These are phyloP conservation scores for Apiospora koreana DNA, from an alignment of 2,329 filamentous ascomycete species.

Conservation along the genomic window DNA sequence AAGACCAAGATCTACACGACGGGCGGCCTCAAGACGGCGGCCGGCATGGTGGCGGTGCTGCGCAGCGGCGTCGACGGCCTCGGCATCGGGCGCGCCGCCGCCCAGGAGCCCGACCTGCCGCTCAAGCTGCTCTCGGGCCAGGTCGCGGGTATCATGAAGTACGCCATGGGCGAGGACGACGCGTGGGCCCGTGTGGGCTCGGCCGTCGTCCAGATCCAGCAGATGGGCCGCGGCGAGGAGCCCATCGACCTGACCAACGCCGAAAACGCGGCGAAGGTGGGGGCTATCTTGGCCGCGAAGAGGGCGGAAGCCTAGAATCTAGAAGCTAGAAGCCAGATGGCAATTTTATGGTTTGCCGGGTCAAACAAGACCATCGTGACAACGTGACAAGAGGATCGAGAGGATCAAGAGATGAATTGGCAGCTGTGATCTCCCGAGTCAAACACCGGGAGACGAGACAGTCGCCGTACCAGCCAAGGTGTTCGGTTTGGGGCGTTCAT, in stretches of 20 bases:
- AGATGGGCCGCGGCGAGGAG: constrained; percentile 24
- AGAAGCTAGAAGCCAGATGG: too few species aligned
- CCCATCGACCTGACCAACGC: constrained; percentile 41
- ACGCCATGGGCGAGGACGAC: constrained; percentile 47
- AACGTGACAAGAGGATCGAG: not conserved
- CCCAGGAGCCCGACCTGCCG: constrained; percentile 48
- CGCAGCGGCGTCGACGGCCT: constrained; percentile 52
- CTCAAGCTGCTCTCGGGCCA: constrained; percentile 46
- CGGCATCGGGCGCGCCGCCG: constrained; percentile 53
- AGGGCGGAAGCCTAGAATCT: too few species aligned
- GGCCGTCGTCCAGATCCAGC: constrained; percentile 48
- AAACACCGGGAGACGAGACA: not conserved
- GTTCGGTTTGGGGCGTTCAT: not conserved
- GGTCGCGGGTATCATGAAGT: constrained; percentile 48
- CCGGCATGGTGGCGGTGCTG: constrained; percentile 57
- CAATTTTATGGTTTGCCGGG: not conserved
- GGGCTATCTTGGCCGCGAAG: not conserved
- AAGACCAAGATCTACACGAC: constrained; percentile 56
- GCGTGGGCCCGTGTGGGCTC: constrained; percentile 45
- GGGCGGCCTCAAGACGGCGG: constrained; percentile 52
- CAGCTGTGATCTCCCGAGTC: not conserved
- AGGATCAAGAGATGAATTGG: not conserved
- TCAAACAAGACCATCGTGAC: not conserved
- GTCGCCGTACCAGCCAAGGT: not conserved
- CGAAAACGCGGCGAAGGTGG: constrained; percentile 27